These are phyloP conservation scores for Metschnikowia chrysomelidarum DNA, from an alignment of 805 yeast genomes.

Conservation along the genomic window DNA sequence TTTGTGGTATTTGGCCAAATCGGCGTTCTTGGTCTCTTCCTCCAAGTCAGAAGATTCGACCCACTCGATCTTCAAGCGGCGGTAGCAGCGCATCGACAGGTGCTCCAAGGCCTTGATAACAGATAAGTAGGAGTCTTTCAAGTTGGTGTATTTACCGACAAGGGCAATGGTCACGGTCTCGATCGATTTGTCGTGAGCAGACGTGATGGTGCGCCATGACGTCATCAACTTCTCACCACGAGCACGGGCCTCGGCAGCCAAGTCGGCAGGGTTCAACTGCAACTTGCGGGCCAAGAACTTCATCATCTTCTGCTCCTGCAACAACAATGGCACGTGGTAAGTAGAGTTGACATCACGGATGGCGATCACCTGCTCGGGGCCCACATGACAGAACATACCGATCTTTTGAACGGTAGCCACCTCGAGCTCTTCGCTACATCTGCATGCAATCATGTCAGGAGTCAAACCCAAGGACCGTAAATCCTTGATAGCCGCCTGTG, in stretches of 20 bases:
- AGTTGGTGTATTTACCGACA: conserved; percentile 95
- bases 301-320: conserved; percentile 83
- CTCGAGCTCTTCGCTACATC: conserved; percentile 85
- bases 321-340: conserved; percentile 92
- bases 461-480: conserved; percentile 90
- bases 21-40: conserved; percentile 57
- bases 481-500: conserved; percentile 98
- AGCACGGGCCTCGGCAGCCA: conserved; percentile 47
- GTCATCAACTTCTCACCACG: conserved; percentile 68
- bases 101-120: conserved; percentile 96
- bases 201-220: conserved; percentile 80
- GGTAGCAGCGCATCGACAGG: conserved; percentile 84
- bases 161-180: conserved; percentile 92
- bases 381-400: conserved; percentile 99
- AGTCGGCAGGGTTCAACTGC: conserved; percentile 46
- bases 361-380: conserved; percentile 95
- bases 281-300: conserved; percentile 69
- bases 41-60: conserved; percentile 93
- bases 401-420: conserved; percentile 88
- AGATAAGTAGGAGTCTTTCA: conserved; percentile 92
- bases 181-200: conserved; percentile 74
- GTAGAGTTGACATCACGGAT: conserved; percentile 97
- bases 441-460: conserved; percentile 97
- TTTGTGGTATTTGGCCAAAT: conserved; percentile 80
- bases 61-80: conserved; percentile 88